Evolutionary conservation across 2,329 filamentous ascomycete genomes (phyloP), one percentile per base, ranked within the genome.

Genomic region (Penicillium italicum): DNA sequence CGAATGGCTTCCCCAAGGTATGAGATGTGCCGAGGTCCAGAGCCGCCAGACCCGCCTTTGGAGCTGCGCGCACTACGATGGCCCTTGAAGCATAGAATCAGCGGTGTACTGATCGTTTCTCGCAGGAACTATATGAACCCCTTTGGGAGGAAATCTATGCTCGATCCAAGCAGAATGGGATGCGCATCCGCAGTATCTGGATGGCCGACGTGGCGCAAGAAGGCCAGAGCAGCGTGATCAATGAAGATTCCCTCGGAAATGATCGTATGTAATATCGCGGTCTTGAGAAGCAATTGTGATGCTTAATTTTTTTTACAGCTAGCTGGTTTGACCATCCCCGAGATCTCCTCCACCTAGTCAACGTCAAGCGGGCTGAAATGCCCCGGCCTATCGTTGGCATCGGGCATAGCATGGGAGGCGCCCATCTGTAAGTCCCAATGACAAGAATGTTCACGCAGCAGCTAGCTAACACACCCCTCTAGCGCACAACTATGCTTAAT

Each of bases 1-100:
- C 91, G 47, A 97, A 97, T 76, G 93, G 88, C 11, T 96, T 97
- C 63, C 89, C 90, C 11, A 97, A 97, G 81, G 89, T 89, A 72
- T 51, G 58, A 14, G 37, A 33, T 22, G 20, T 55, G 41, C 47
- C 47, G 53, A 55, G 53, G 53, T 36, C 41, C 41, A 55, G 45
- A 34, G 12, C 37, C 28, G 12, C 38, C 36, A 14, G 53, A 40
- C 28, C 53, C 47, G 28, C 41, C 44, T 47, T 43, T 26, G 9
- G 41, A 33, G 31, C 28, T 31, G 38, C 38, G 38, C 30, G 30
- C 37, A 38, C 31, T 26, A 42, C 11, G 7, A 46, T 20, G 24
- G 26, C 22, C 30, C n/a, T 31, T 0, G 18, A n/a, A 28, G 24
- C 24, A 30, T 26, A 36, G 31, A 46, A 45, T 34, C 10, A 2